Conservation (phyloP, 108 stramenopile genomes). For the Nitzschia sp. region DNA sequence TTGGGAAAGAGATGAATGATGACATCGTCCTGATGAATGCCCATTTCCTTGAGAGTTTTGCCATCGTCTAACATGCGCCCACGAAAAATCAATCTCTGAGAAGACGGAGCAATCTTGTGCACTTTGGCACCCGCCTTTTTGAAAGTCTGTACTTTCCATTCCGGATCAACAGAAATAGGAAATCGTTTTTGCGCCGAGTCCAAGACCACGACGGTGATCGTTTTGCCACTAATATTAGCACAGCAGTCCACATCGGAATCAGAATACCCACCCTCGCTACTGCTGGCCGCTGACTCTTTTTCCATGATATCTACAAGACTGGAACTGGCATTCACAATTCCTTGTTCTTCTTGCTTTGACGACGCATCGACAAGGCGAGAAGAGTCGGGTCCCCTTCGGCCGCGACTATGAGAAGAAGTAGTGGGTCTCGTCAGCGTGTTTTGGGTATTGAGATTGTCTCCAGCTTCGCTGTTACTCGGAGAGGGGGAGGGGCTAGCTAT, state of each 20-base stretch:
- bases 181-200: constrained; percentile 78
- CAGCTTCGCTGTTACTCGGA: not conserved
- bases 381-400: not conserved
- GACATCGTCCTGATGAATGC: constrained; percentile 47
- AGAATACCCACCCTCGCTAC: constrained; percentile 20
- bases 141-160: constrained; percentile 60
- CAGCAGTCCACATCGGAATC: too few species aligned
- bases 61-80: constrained; percentile 67
- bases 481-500: not conserved
- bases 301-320: constrained; percentile 6
- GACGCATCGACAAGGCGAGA: not conserved
- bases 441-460: not conserved
- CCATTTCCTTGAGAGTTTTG: constrained; percentile 44
- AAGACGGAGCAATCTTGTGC: constrained; percentile 64
- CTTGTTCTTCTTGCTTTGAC: not conserved
- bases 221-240: not conserved
- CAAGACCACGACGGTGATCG: constrained; percentile 54
- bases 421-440: constrained; percentile 1
- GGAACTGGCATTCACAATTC: not conserved
- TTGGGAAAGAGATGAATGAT: constrained; percentile 87
- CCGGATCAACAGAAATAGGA: constrained; percentile 43
- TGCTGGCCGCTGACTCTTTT: constrained; percentile 14
- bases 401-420: not conserved
- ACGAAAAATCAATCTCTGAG: constrained; percentile 76
- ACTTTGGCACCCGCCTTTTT: constrained; percentile 45